Base-by-base conservation (phyloP, 2,329 filamentous ascomycete species). In the Colletotrichum sidae region DNA sequence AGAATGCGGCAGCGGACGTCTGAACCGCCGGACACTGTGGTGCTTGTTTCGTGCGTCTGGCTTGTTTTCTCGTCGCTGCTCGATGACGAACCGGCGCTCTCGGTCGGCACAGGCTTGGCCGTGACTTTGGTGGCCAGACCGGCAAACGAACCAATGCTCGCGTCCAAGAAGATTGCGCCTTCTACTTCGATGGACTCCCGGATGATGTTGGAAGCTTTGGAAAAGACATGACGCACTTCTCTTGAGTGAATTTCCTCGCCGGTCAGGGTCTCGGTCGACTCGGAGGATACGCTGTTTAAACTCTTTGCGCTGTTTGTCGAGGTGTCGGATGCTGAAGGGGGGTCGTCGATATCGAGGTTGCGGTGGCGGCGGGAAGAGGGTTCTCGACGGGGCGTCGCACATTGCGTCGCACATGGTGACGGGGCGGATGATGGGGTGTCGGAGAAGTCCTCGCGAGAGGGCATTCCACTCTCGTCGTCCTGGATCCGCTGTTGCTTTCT, bases 161-260 rank as follows among this genome's bases (percentile, higher is more conserved):
- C 68, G 8, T 69, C 63, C 6, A 69, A 44, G 6, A 69, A 69
- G 0, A 69, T 5, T 1, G 57, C 52, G 4, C 65, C 67, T 17
- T 69, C 67, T 0, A 78, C 74, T 11, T 79, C 77, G 3, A 84
- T 71, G 0, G 80, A 77, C 35, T 82, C 74, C 1, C 79, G 71
- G 7, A 84, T 73, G 3, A 84, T 72, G 35, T 77, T 78, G 8
- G 82, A 78, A 7, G 82, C 83, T 25, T 79, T 81, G 0, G 77
- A 77, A 55, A 83, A 82, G 4, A 82, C 68, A 2, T 71, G 25
- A 46, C 1, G 72, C 68, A 64, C 72, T 67, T 13, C 38, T 9
- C n/a, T 3, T 8, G 17, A 9, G 38, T 46, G 35, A 5, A 13
- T 9, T 1, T 37, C 42, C 0, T 10, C 35, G 6, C 13, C 17